Evolutionary conservation across 2,329 filamentous ascomycete genomes (phyloP).

Genomic region (Scedosporium aurantiacum): DNA sequence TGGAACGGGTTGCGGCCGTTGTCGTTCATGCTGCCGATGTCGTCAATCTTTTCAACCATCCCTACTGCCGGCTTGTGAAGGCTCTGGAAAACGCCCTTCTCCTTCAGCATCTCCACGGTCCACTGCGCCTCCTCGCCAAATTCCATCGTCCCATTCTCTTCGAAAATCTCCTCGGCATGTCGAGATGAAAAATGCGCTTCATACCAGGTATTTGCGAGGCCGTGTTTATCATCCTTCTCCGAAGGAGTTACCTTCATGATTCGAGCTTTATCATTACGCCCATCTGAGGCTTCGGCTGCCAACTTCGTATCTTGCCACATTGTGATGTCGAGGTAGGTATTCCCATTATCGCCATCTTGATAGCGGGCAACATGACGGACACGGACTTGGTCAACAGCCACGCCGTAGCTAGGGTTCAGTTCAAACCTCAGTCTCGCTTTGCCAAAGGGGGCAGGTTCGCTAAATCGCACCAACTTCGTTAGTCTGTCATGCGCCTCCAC

Average conservation of each 20-base stretch:
- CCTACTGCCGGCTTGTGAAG: conserved; percentile 18
- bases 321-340: not conserved
- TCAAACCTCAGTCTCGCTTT: not conserved
- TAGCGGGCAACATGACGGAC: conserved; percentile 4
- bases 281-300: not conserved
- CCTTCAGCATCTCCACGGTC: conserved; percentile 14
- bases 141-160: conserved; percentile 16
- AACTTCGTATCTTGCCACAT: conserved; percentile 2
- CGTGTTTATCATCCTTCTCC: not conserved
- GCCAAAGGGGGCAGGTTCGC: not conserved
- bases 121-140: conserved; percentile 17
- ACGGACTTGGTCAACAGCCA: not conserved
- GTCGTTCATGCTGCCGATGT: conserved; percentile 18
- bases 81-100: conserved; percentile 14
- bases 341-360: not conserved
- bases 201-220: conserved; percentile 5
- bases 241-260: not conserved
- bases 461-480: not conserved
- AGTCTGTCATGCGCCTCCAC: not conserved
- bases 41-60: conserved; percentile 22
- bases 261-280: not conserved
- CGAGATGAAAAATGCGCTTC: conserved; percentile 1
- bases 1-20: conserved; percentile 10
- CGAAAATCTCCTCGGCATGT: conserved; percentile 10
- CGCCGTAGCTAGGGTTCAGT: not conserved